Evolutionary conservation across 768 basidiomycete genomes (phyloP), one percentile per base, ranked within the genome.

Genomic region (Sistotremastrum suecicum): DNA sequence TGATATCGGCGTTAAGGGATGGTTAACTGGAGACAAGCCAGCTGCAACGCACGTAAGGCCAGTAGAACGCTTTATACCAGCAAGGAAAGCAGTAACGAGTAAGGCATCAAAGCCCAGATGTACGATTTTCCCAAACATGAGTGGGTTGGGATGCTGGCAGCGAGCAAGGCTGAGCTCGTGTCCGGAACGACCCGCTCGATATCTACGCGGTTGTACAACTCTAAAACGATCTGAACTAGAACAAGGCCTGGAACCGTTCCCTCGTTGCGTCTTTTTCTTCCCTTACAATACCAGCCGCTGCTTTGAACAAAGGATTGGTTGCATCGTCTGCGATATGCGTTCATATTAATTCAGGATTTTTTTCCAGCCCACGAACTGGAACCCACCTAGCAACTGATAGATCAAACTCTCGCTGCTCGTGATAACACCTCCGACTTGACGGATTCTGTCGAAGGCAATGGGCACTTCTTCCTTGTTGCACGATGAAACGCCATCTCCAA

Each of bases 401-500:
- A 79, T 70, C 3, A 81, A 60, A 47, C 83, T 83, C 58, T 95
- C 91, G 56, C 83, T 86, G 1, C 86, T 87, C 3, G 78, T 77
- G 43, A 94, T 68, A 37, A 75, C 64, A 2, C 78, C 88, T 0
- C 91, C 91, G n/a, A 71, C 75, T 46, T 72, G 71, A 43, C 78
- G 75, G 65, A 85, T 71, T 43, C 74, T 67, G 1, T 71, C 77
- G 35, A 90, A 64, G 0, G 89, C 87, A 51, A 81, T 65, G 9
- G 81, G 77, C 0, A 90, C 70, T 58, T 95, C 91, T 50, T 80
- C 80, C 41, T 69, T 68, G 62, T 90, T 87, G 52, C 75, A 80
- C 32, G 81, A 84, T 2, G 85, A 88, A 10, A 92, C 79, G 10
- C 80, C 88, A 55, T 95, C 90, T 1, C 83, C 86, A 28, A 89